These are phyloP conservation scores for Trichocladium uniseriatum DNA, from an alignment of 495 filamentous ascomycete species.

Conservation along the genomic window DNA sequence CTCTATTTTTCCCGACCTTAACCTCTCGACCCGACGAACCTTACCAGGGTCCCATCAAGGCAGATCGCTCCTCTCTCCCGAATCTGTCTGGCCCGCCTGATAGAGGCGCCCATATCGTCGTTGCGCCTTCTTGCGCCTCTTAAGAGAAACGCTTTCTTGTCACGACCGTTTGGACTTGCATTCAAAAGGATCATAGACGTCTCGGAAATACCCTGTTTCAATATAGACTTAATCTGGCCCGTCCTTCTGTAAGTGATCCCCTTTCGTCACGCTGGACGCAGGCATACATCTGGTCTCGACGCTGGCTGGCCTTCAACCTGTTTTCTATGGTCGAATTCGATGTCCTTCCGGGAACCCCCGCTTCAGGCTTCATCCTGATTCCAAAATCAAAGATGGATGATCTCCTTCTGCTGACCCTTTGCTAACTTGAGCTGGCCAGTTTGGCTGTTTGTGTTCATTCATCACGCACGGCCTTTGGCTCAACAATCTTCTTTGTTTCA, in stretches of 20 bases:
- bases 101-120: not conserved
- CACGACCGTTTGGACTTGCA: slow-evolving; percentile 11
- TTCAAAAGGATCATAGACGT: slow-evolving; percentile 25
- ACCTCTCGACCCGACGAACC: not conserved
- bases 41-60: no score
- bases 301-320: not conserved
- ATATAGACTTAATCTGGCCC: slow-evolving; percentile 30
- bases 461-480: not conserved
- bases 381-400: not conserved
- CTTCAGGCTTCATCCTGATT: not conserved
- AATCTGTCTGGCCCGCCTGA: not conserved
- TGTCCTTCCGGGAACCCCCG: not conserved
- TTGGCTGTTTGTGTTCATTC: not conserved
- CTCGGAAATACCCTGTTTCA: slow-evolving; percentile 29
- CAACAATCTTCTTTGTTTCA: not conserved
- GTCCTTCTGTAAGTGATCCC: slow-evolving; percentile 21
- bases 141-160: slow-evolving; percentile 16
- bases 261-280: not conserved
- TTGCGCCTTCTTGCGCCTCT: not conserved
- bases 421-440: not conserved
- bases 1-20: not conserved
- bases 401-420: not conserved
- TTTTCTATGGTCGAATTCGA: no score
- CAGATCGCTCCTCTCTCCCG: not conserved
- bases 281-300: not conserved